Percentiles rank a stretch among this genome's conserved stretches.
phyloP scores from a whole-genome alignment of 1,284 basidiomycete species.

The Trichosporon sp. region DNA sequence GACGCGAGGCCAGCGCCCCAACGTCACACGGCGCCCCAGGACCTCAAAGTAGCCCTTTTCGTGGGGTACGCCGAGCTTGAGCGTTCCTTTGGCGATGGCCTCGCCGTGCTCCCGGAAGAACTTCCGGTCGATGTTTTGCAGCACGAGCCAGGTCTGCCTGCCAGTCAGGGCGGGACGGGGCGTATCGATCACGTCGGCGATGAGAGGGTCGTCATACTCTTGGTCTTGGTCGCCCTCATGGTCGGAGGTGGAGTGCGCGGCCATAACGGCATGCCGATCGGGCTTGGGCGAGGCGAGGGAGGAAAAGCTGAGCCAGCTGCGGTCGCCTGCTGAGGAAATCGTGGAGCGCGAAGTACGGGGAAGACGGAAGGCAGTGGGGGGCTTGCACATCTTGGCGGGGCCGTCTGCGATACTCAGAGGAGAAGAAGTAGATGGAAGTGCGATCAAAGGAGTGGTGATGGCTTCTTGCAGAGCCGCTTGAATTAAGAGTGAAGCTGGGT shows the following conservation, averaged over 20 bases:
- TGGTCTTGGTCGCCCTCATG: too few relatives aligned
- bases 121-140: background rate
- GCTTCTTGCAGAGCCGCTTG: too few relatives aligned
- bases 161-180: background rate
- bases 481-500: too few relatives aligned
- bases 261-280: conserved; percentile 19
- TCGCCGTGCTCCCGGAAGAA: background rate
- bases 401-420: too few relatives aligned
- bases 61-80: background rate
- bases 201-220: too few relatives aligned
- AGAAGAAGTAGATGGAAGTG: too few relatives aligned
- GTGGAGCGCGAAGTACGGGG: background rate
- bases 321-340: background rate
- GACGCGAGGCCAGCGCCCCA: background rate
- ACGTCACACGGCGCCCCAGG: background rate
- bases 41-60: background rate
- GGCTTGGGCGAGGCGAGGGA: conserved; percentile 18
- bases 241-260: too few relatives aligned
- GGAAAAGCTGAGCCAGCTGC: background rate
- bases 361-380: too few relatives aligned
- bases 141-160: background rate
- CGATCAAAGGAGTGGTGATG: too few relatives aligned
- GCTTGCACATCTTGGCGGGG: too few relatives aligned
- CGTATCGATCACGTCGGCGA: background rate
- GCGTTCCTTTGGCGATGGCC: background rate